These are phyloP conservation scores for Chlorophyllum brunneum DNA, from an alignment of 768 basidiomycete species.

Conservation along the genomic window DNA sequence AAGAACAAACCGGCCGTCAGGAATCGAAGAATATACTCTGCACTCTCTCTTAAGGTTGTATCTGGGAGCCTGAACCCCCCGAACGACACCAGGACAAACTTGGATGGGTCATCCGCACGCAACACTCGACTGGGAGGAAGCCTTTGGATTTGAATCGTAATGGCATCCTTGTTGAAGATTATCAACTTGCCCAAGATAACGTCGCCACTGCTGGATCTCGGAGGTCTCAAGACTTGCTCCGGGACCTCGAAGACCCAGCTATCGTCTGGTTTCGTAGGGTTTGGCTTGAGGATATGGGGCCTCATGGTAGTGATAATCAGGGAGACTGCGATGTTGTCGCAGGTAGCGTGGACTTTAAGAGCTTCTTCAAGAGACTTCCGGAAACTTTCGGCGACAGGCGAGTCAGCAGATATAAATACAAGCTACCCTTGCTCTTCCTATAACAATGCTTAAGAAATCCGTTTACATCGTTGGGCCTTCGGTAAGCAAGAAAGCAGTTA, in stretches of 20 bases:
- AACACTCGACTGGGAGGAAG: constrained; percentile 60
- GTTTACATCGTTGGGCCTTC: constrained; percentile 53
- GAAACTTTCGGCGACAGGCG: constrained; percentile 5
- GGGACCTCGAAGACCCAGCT: constrained; percentile 48
- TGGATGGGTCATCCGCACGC: constrained; percentile 49
- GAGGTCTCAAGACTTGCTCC: constrained; percentile 20
- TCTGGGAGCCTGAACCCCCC: constrained; percentile 53
- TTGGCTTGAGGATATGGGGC: constrained; percentile 32
- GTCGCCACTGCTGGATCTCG: constrained; percentile 16
- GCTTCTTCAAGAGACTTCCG: constrained; percentile 9
- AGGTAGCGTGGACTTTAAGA: constrained; percentile 7
- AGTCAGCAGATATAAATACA: background rate
- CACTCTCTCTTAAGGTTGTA: constrained; percentile 39
- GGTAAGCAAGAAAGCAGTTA: constrained; percentile 23
- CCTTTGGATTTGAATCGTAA: constrained; percentile 44
- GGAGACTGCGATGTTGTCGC: background rate
- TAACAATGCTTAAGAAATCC: constrained; percentile 18
- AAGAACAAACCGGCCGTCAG: constrained; percentile 53
- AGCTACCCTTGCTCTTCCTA: background rate
- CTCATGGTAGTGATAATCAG: constrained; percentile 26
- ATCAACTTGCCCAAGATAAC: constrained; percentile 43
- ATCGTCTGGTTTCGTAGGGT: constrained; percentile 45
- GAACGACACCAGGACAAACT: constrained; percentile 44
- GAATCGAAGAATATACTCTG: constrained; percentile 54
- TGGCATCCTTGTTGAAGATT: constrained; percentile 44